Percentiles rank a stretch among this genome's conserved stretches.
Evolutionary conservation across 2,329 filamentous ascomycete genomes (phyloP).

Genomic region (Cladosporium austrohemisphaericum): DNA sequence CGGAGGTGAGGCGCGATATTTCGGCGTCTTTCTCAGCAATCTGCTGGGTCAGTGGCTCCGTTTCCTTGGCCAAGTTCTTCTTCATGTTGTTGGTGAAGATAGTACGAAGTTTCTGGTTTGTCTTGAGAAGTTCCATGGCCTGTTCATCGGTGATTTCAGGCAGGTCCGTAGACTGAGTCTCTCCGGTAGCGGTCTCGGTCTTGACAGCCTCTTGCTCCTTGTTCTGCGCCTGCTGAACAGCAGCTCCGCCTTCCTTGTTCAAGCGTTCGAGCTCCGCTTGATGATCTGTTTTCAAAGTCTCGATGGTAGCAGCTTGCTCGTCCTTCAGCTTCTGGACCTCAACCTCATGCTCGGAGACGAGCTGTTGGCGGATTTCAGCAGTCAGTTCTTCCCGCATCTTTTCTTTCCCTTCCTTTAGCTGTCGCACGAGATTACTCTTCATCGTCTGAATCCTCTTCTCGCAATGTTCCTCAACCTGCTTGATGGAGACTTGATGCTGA

Average conservation of each 20-base stretch:
- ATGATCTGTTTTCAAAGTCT: conserved; percentile 37
- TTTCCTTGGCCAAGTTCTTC: conserved; percentile 40
- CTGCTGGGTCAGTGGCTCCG: conserved; percentile 35
- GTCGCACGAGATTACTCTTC: conserved; percentile 65
- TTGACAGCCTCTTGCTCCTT: conserved; percentile 27
- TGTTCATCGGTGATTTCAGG: conserved; percentile 45
- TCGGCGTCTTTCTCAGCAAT: conserved; percentile 30
- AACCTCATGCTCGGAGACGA: conserved; percentile 43
- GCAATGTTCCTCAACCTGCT: conserved; percentile 47
- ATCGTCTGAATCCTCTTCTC: conserved; percentile 63
- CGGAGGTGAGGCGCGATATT: conserved; percentile 21
- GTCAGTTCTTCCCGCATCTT: conserved; percentile 36
- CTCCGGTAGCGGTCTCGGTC: conserved; percentile 24
- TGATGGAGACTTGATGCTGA: conserved; percentile 35
- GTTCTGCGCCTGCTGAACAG: conserved; percentile 35
- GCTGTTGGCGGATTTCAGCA: conserved; percentile 28
- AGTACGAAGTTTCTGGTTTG: conserved; percentile 46
- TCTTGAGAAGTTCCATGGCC: conserved; percentile 47
- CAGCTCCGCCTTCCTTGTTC: conserved; percentile 33
- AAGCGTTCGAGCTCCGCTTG: conserved; percentile 36
- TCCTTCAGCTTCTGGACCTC: conserved; percentile 47
- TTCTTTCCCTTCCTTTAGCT: conserved; percentile 51
- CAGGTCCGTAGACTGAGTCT: background rate
- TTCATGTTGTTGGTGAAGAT: conserved; percentile 59
- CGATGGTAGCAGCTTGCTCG: conserved; percentile 45